phyloP scores from a whole-genome alignment of 2,329 filamentous ascomycete species.

The Fusarium sp. region DNA sequence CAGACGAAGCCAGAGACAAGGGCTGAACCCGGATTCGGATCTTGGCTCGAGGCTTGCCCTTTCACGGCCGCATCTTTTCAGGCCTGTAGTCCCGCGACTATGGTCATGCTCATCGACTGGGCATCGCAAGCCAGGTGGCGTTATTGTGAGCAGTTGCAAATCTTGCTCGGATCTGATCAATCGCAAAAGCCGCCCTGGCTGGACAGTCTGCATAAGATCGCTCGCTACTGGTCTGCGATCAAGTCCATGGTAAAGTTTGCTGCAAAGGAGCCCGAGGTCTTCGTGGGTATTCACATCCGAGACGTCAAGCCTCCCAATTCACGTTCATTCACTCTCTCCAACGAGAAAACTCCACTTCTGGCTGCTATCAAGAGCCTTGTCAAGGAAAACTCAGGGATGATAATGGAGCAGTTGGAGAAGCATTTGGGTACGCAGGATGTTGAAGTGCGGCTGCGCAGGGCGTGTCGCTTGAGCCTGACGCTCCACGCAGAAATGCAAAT shows the following conservation, averaged over 20 bases:
- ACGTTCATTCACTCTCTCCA: not conserved
- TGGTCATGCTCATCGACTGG: constrained; percentile 39
- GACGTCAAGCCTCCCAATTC: constrained; percentile 25
- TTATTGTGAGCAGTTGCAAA: constrained; percentile 42
- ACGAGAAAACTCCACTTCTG: constrained; percentile 4
- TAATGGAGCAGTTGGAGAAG: too few relatives aligned
- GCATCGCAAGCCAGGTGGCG: constrained; percentile 47
- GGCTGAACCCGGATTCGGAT: not conserved
- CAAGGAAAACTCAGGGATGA: too few relatives aligned
- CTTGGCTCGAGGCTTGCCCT: constrained; percentile 8
- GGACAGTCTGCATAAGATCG: constrained; percentile 45
- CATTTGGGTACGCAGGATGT: not conserved
- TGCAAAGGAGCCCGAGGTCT: constrained; percentile 41
- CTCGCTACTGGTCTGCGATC: constrained; percentile 46
- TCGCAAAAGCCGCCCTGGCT: constrained; percentile 33
- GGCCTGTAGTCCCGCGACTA: not conserved
- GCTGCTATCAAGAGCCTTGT: too few relatives aligned
- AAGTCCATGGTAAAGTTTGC: constrained; percentile 51
- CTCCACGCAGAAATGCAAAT: constrained; percentile 54
- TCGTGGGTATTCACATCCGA: constrained; percentile 42
- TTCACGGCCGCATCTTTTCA: not conserved
- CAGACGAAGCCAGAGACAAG: not conserved
- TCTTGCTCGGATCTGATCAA: constrained; percentile 13
- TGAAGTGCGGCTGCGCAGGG: constrained; percentile 33
- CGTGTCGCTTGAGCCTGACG: constrained; percentile 43